Evolutionary conservation across 305 asterid genomes (phyloP).

Genomic region (Coffea humblotiana): DNA sequence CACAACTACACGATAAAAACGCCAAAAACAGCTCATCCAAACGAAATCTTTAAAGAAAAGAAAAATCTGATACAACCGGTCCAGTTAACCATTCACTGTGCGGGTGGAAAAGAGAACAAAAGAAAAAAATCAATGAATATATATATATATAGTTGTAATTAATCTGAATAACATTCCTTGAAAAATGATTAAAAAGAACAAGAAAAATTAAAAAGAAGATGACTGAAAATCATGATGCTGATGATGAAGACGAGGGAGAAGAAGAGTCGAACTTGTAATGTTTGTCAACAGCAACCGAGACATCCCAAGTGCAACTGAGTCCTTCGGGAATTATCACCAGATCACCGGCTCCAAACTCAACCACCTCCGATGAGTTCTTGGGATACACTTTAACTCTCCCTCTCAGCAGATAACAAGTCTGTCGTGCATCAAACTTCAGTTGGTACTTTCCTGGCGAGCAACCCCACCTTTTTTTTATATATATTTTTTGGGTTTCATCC

Average conservation of each 20-base stretch:
- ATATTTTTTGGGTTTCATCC: neutral
- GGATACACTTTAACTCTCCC: conserved; percentile 81
- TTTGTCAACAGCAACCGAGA: conserved; percentile 70
- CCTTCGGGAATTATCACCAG: conserved; percentile 80
- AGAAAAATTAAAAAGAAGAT: neutral
- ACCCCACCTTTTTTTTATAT: conserved; percentile 56
- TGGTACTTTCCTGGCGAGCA: conserved; percentile 85
- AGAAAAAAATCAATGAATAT: too few species aligned
- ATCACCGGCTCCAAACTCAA: conserved; percentile 89
- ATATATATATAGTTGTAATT: neutral
- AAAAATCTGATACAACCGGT: neutral
- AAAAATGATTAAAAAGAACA: too few species aligned
- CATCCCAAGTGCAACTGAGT: conserved; percentile 92
- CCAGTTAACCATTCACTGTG: neutral
- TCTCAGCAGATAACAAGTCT: conserved; percentile 74
- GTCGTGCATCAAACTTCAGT: conserved; percentile 66
- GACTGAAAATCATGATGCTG: neutral
- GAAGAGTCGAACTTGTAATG: conserved; percentile 76
- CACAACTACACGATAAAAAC: neutral
- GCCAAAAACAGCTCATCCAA: neutral
- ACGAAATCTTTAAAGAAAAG: too few species aligned
- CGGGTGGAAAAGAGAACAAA: neutral
- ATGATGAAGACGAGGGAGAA: conserved; percentile 24
- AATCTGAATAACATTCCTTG: neutral
- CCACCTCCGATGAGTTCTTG: conserved; percentile 46